These are phyloP conservation scores for Tuber calosporum DNA, from an alignment of 495 filamentous ascomycete genomes.

Conservation along the genomic window DNA sequence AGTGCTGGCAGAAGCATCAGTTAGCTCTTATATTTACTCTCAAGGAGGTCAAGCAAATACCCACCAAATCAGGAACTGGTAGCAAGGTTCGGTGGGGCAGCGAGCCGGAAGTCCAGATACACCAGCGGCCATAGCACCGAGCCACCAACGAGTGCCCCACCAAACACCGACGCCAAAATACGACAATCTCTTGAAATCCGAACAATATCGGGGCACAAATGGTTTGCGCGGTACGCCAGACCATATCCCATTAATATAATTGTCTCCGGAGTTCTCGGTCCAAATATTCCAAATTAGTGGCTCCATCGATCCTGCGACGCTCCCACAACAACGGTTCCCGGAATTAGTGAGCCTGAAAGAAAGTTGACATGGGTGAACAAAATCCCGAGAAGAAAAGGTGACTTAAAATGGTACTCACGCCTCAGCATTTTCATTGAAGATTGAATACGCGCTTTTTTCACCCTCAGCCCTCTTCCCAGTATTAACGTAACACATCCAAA, in stretches of 20 bases:
- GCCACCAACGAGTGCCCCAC: neutral
- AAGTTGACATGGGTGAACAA: neutral
- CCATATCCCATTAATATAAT: constrained; percentile 29
- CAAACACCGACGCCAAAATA: neutral
- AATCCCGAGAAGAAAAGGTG: neutral
- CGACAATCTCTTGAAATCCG: neutral
- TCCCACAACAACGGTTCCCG: constrained; percentile 10
- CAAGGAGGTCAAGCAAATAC: neutral
- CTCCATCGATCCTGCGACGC: constrained; percentile 35
- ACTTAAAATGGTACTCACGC: constrained; percentile 27
- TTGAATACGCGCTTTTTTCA: constrained; percentile 43
- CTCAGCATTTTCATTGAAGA: constrained; percentile 42
- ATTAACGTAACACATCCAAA: constrained; percentile 43
- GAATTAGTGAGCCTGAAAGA: constrained; percentile 8
- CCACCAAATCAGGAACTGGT: neutral
- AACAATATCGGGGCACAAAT: neutral
- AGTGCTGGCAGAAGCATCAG: neutral
- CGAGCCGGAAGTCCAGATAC: neutral
- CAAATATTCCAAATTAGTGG: constrained; percentile 39
- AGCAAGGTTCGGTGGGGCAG: neutral
- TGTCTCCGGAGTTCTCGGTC: constrained; percentile 40
- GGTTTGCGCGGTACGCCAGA: neutral
- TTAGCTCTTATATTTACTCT: neutral
- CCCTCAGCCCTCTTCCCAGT: constrained; percentile 41
- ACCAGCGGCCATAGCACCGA: neutral